These are phyloP conservation scores for Lophiotrema nucula DNA, from an alignment of 495 filamentous ascomycete species.

Conservation along the genomic window DNA sequence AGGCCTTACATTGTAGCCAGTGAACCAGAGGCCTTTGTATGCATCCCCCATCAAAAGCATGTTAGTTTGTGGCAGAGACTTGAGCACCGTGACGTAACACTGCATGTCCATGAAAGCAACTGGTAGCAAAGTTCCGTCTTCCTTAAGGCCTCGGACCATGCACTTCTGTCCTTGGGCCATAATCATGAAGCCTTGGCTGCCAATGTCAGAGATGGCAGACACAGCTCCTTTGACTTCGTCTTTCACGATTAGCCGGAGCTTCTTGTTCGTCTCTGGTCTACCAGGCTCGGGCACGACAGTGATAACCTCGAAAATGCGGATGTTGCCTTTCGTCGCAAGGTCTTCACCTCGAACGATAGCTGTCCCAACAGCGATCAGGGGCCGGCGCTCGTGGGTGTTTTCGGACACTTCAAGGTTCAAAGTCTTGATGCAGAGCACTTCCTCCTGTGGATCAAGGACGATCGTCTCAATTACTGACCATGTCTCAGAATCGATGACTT, in stretches of 20 bases:
- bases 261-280: slow-evolving; percentile 76
- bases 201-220: slow-evolving; percentile 79
- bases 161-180: slow-evolving; percentile 94
- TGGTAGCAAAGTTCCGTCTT: slow-evolving; percentile 85
- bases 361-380: slow-evolving; percentile 81
- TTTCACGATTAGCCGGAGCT: slow-evolving; percentile 78
- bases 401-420: slow-evolving; percentile 88
- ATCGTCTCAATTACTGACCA: slow-evolving; percentile 71
- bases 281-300: slow-evolving; percentile 86
- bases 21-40: slow-evolving; percentile 91
- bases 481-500: slow-evolving; percentile 69
- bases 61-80: slow-evolving; percentile 77
- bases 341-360: slow-evolving; percentile 84
- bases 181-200: slow-evolving; percentile 88
- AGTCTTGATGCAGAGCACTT: slow-evolving; percentile 74
- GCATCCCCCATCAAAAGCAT: slow-evolving; percentile 84
- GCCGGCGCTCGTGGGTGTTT: slow-evolving; percentile 76
- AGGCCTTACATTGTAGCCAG: slow-evolving; percentile 80
- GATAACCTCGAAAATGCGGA: slow-evolving; percentile 91
- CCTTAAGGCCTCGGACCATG: slow-evolving; percentile 93
- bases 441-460: slow-evolving; percentile 66
- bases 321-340: slow-evolving; percentile 72
- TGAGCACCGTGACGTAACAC: slow-evolving; percentile 79
- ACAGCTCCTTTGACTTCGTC: slow-evolving; percentile 95
- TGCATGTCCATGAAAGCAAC: slow-evolving; percentile 99